Base-by-base conservation (phyloP, 163 green algal species). In the Scenedesmus sp. region DNA sequence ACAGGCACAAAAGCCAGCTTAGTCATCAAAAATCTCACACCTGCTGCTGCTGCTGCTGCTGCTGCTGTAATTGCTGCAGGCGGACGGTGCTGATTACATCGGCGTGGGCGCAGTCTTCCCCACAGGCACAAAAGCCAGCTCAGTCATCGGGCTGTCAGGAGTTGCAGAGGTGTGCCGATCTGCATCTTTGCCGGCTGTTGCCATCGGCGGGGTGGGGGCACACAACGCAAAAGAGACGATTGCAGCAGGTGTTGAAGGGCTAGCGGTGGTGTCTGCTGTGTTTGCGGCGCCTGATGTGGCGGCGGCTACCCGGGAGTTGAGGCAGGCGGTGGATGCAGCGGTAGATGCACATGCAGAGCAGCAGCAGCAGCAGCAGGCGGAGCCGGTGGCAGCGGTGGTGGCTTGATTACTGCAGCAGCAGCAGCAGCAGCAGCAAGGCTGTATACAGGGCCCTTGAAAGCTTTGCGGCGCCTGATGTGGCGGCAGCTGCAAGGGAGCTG, bases 11-110 rank as follows among this genome's bases (percentile, higher is more conserved):
- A 99, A 26, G 96, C 97, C 82, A 96, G 90, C 13, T 90, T 82
- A 16, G 94, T 98, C 1, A 98, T 99, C 83, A 96, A 97, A 73
- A 10, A 18, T 73, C 62, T 73, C 10, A 10, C 4, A 23, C 16
- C 67, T 79, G 6, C 20, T 52, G 67, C 67, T 76, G 66, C 67
- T 79, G 67, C 23, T 79, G 67, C 67, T 79, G 23, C 67, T 79
- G 62, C 62, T 73, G 62, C 62, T 73, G 62, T 13, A 15, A 13
- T 15, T 76, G 66, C 66, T 76, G 66, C 66, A 79, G 77, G 94
- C 92, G 2, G 97, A 96, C 3, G 98, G 98, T 0, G 98, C 98
- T 0, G 98, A 99, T 95, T 99, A 99, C 93, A 55, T 99, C 9
- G 98, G 98, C 0, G 94, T 93, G 2, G 98, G 98, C 4, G 97